A percentile compares a stretch with the other conserved stretches of the same genome.
Conservation (phyloP, 2,329 filamentous ascomycete genomes). For the Diplodia scrobiculata region DNA sequence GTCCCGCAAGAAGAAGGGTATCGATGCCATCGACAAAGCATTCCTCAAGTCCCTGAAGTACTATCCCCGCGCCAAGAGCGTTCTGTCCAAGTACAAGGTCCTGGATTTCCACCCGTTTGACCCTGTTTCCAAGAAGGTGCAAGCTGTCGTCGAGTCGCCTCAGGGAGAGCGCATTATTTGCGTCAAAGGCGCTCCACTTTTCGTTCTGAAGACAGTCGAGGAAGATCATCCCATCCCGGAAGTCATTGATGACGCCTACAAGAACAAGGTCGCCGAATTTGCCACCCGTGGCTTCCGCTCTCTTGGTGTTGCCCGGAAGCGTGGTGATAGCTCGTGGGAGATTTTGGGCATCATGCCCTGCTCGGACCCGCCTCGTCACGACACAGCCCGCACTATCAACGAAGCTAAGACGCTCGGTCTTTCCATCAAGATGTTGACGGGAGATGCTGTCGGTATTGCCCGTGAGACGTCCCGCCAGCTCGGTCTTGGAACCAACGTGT, state of each 20-base stretch:
- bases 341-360: conserved; percentile 95
- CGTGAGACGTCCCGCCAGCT: conserved; percentile 89
- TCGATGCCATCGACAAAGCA: conserved; percentile 92
- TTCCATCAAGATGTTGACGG: conserved; percentile 94
- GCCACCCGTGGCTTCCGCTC: conserved; percentile 92
- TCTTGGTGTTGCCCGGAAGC: conserved; percentile 88
- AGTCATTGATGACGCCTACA: conserved; percentile 78
- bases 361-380: conserved; percentile 86
- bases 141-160: conserved; percentile 78
- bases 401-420: conserved; percentile 86
- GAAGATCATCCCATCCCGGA: conserved; percentile 79
- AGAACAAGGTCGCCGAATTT: conserved; percentile 90
- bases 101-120: conserved; percentile 86
- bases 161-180: conserved; percentile 82
- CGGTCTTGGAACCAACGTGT: conserved; percentile 88
- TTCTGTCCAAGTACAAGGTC: conserved; percentile 81
- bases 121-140: conserved; percentile 90
- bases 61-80: conserved; percentile 80
- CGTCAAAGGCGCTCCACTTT: conserved; percentile 87
- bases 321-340: conserved; percentile 78
- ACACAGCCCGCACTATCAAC: conserved; percentile 85
- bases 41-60: conserved; percentile 82
- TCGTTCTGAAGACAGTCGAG: conserved; percentile 84
- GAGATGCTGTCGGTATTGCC: conserved; percentile 90
- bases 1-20: conserved; percentile 92